Evolutionary conservation across 495 filamentous ascomycete genomes (phyloP).

Genomic region (Talaromyces thailandensis): DNA sequence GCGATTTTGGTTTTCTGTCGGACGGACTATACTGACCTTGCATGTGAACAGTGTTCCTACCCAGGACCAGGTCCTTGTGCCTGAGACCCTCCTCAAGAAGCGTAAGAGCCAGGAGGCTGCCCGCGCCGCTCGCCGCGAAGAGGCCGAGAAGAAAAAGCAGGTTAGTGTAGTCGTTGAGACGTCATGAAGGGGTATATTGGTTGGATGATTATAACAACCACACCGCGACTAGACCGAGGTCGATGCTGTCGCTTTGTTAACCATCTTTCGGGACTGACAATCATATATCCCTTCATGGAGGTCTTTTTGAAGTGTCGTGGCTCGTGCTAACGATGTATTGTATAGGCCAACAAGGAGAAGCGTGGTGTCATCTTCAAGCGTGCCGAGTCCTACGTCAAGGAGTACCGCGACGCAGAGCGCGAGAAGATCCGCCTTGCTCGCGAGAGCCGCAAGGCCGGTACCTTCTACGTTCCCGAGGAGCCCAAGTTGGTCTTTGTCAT

Average conservation of each 20-base stretch:
- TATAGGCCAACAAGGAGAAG: slow-evolving; percentile 94
- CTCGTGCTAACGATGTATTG: slow-evolving; percentile 23
- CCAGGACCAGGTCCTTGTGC: slow-evolving; percentile 86
- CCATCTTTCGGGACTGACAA: slow-evolving; percentile 99
- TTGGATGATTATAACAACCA: slow-evolving; percentile 71
- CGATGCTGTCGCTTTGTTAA: slow-evolving; percentile 95
- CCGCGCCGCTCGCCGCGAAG: slow-evolving; percentile 72
- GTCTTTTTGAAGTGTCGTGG: slow-evolving; percentile 11
- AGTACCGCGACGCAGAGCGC: slow-evolving; percentile 96
- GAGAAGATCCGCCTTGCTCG: slow-evolving; percentile 94
- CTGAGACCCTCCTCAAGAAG: slow-evolving; percentile 99
- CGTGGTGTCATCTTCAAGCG: slow-evolving; percentile 98
- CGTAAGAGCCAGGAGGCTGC: slow-evolving; percentile 99
- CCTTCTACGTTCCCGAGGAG: slow-evolving; percentile 89
- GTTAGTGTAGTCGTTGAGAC: slow-evolving; percentile 46
- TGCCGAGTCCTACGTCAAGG: slow-evolving; percentile 97
- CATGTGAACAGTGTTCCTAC: slow-evolving; percentile 58
- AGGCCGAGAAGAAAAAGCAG: slow-evolving; percentile 79
- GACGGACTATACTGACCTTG: slow-evolving; percentile 66
- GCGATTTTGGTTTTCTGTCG: slow-evolving; percentile 55
- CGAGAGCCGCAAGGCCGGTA: slow-evolving; percentile 81
- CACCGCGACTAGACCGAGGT: slow-evolving; percentile 83
- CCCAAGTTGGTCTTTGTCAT: slow-evolving; percentile 95
- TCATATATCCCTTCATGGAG: slow-evolving; percentile 16
- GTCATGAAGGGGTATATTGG: slow-evolving; percentile 26